Conservation (phyloP, 345 rosid species). For the Gossypium ekmanianum region DNA sequence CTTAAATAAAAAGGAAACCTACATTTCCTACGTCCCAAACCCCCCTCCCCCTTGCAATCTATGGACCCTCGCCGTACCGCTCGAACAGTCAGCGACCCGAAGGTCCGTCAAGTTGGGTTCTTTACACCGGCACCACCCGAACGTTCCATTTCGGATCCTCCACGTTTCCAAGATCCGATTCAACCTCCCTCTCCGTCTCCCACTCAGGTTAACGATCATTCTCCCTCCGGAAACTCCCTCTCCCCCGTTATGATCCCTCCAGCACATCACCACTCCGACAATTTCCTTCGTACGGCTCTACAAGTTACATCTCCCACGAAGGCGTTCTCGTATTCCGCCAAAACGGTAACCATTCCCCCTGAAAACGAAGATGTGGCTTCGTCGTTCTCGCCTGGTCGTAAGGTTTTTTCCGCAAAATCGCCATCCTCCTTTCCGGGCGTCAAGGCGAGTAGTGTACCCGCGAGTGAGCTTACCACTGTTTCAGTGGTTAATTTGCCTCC, state of each 20-base stretch:
- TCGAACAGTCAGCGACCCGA: conserved; percentile 74
- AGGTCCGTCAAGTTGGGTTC: conserved; percentile 86
- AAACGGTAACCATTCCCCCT: conserved; percentile 19
- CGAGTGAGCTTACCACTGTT: conserved; percentile 60
- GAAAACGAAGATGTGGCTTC: conserved; percentile 31
- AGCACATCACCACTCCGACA: conserved; percentile 61
- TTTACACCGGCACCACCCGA: conserved; percentile 50
- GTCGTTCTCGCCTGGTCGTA: conserved; percentile 23
- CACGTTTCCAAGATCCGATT: conserved; percentile 38
- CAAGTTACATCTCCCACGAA: conserved; percentile 31
- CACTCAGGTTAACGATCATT: conserved; percentile 33
- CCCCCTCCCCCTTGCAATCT: background rate
- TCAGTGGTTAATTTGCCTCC: conserved; percentile 61
- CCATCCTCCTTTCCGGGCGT: background rate
- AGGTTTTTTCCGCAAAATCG: background rate
- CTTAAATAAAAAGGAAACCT: background rate
- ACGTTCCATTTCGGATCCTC: conserved; percentile 34
- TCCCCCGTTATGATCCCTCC: conserved; percentile 93
- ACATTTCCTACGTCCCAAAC: conserved; percentile 16
- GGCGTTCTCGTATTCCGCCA: conserved; percentile 35
- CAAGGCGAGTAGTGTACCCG: conserved; percentile 49
- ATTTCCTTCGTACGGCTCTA: conserved; percentile 29
- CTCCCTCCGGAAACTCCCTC: conserved; percentile 62
- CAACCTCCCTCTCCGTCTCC: conserved; percentile 27
- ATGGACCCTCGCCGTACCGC: conserved; percentile 82